These are phyloP conservation scores for Alternaria ethzedia DNA, from an alignment of 2,329 filamentous ascomycete genomes.

Conservation along the genomic window DNA sequence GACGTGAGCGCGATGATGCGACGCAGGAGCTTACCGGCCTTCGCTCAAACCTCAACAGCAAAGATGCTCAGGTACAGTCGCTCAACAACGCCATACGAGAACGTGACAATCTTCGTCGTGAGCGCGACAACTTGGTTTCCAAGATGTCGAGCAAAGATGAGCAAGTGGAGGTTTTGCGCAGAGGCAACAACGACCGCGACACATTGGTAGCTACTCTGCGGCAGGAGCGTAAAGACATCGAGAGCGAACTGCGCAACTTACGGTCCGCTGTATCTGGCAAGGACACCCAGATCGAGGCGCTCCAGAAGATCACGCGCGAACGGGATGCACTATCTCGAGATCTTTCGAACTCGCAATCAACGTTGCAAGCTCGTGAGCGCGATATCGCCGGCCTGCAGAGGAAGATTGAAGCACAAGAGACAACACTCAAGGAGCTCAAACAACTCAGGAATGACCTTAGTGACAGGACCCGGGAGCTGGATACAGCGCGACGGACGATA, in stretches of 20 bases:
- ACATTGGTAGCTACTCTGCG: constrained; percentile 37
- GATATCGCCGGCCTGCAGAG: constrained; percentile 39
- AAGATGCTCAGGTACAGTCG: constrained; percentile 39
- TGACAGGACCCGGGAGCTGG: constrained; percentile 44
- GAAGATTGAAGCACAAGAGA: constrained; percentile 40
- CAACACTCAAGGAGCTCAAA: constrained; percentile 39
- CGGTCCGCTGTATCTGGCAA: constrained; percentile 38
- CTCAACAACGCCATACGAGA: constrained; percentile 39
- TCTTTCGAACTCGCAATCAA: constrained; percentile 36
- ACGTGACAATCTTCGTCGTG: constrained; percentile 39
- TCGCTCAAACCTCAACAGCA: constrained; percentile 35
- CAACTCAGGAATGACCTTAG: constrained; percentile 34
- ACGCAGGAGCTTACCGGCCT: constrained; percentile 40
- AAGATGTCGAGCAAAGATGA: constrained; percentile 39
- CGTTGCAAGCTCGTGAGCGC: constrained; percentile 42
- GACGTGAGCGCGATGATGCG: constrained; percentile 43
- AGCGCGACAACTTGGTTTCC: constrained; percentile 34
- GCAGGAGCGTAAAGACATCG: constrained; percentile 31
- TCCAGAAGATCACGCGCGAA: constrained; percentile 44
- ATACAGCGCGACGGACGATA: constrained; percentile 44
- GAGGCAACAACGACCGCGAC: constrained; percentile 38
- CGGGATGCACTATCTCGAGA: constrained; percentile 40
- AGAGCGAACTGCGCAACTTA: constrained; percentile 31
- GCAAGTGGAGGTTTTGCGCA: constrained; percentile 39
- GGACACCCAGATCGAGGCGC: constrained; percentile 44